Base-by-base conservation (phyloP, 1,139 yeast species). In the Saccharomyces hybrid region DNA sequence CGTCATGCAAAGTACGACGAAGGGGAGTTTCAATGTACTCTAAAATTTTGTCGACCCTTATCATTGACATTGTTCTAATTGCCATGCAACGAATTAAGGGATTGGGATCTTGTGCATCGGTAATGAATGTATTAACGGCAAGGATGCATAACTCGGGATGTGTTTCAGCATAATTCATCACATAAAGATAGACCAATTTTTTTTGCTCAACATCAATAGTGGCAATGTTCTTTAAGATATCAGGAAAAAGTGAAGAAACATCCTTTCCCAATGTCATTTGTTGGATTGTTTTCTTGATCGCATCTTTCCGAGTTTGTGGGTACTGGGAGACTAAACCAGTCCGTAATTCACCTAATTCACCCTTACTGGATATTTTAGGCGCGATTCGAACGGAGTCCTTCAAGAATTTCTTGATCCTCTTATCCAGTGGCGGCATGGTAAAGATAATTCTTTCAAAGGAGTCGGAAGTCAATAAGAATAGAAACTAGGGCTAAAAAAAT, bases 191-290 rank as follows among this genome's bases (percentile, higher is more conserved):
- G 13, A 95, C 99, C 73, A 95, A 78, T 70, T 95, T 95, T 79
- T 95, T 95, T 73, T 93, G 98, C 63, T 95, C 97, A 61, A 95
- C 77, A 71, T 95, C 99, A 66, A 88, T 95, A 3, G 99, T 95
- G 57, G 99, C 98, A 63, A 95, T 87, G 71, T 95, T 95, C 74
- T 95, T 95, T 70, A 95, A 76, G 34, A 95, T 96, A 70, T 95
- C 98, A 1, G 99, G 99, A 64, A 95, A 95, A 57, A 95, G 77
- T 1, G 95, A 83, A 11, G 96, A 88, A 30, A 95, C 98, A 71
- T 95, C 99, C 69, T 95, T 95, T n/a, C 99, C 99, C 32, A 91
- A 82, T 0, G 99, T 95, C 99, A 95, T 95, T 58, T 97, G 98
- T 56, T 95, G 96, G 66, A 95, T 95, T 26, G 96, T 96, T 56